Base-by-base conservation (phyloP, 139 green algal genomes). In the Zygnema circumcarinatum region DNA sequence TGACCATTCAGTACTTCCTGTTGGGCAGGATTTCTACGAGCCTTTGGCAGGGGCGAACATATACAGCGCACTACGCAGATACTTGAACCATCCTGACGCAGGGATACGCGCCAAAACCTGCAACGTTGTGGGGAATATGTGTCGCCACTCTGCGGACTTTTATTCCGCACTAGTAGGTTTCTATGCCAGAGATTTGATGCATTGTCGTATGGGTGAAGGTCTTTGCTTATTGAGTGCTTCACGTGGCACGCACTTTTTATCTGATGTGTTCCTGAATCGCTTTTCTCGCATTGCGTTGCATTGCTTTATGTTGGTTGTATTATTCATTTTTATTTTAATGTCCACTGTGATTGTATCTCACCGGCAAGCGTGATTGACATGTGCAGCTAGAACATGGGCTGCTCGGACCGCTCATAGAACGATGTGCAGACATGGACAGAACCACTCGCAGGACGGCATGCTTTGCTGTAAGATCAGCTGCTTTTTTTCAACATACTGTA, bases 91-190 rank as follows among this genome's bases (percentile, higher is more conserved):
- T 84, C 20, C 79, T 0, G 93, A 96, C 39, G 42, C 93, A n/a
- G 91, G 79, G 41, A 94, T 99, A 62, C 93, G 97, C 39, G 94
- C 96, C 2, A 92, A 95, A 16, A 90, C 92, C 36, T 96, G 93
- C 92, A 98, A 98, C 90, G 88, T 98, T 38, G 41, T 98, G 29
- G 97, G 97, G 89, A 99, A 98, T 92, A 93, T 99, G 91, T 99
- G 96, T 93, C 93, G 95, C 73, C 95, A 96, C 94, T 93, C 78
- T 0, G 89, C 92, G 41, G 95, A 94, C 87, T 98, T 99, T 86
- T 99, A 99, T 92, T 69, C 67, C 2, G 41, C 53, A 2, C 76
- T 93, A 33, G 56, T 88, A 20, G 0, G 40, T 33, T 56, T 39
- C 1, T 0, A 16, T 76, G 35, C 74, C n/a, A n/a, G n/a, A n/a